phyloP scores from a whole-genome alignment of 129 eudicot genomes.

The Chrysanthemum lavandulifolium region DNA sequence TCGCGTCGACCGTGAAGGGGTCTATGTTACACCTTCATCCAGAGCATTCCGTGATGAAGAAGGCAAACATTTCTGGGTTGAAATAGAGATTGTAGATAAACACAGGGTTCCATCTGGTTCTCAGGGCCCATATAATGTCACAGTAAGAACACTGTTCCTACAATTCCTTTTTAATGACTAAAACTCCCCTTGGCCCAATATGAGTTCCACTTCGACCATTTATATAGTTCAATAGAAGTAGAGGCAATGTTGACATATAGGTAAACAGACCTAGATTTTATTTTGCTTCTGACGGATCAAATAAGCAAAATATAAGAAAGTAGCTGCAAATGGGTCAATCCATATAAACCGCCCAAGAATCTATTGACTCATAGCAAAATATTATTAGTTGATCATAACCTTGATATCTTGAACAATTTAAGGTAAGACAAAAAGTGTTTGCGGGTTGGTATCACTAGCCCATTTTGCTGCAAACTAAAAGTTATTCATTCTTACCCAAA shows the following conservation, averaged over 20 bases:
- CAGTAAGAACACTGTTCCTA: conserved; percentile 46
- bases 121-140: conserved; percentile 95
- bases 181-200: neutral
- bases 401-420: neutral
- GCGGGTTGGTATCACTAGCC: neutral
- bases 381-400: too few relatives aligned
- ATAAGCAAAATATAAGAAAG: neutral
- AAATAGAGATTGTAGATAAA: conserved; percentile 85
- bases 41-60: conserved; percentile 97
- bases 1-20: conserved; percentile 79
- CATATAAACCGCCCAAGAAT: neutral
- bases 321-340: too few relatives aligned
- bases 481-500: neutral
- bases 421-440: neutral
- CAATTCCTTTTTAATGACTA: neutral
- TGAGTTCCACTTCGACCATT: conserved; percentile 13
- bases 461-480: neutral
- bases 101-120: conserved; percentile 89
- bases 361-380: neutral
- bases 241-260: neutral
- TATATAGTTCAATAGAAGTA: neutral
- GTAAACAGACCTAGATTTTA: neutral
- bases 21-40: conserved; percentile 79
- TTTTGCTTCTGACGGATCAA: neutral
- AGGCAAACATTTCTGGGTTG: conserved; percentile 95